Percentiles rank a stretch among this genome's conserved stretches.
phyloP scores from a whole-genome alignment of 75 land plant species.

The Pinus albicaulis region DNA sequence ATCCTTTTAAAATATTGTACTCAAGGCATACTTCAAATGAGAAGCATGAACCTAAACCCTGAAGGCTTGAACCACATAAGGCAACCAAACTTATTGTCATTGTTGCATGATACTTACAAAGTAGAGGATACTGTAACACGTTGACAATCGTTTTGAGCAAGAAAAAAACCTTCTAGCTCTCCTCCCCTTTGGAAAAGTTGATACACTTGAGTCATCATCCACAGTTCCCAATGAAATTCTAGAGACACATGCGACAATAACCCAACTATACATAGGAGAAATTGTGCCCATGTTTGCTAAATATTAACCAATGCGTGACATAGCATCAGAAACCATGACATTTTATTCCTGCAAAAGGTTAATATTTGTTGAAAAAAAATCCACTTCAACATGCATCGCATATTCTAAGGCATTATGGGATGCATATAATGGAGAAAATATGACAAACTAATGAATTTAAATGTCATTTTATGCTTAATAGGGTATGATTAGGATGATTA shows the following conservation, averaged over 20 bases:
- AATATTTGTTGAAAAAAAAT: too few relatives aligned
- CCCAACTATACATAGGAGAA: constrained; percentile 65
- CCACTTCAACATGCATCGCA: too few relatives aligned
- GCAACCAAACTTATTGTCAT: constrained; percentile 19
- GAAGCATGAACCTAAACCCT: constrained; percentile 41
- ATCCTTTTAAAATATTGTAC: constrained; percentile 28
- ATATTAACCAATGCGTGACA: too few relatives aligned
- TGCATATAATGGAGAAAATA: too few relatives aligned
- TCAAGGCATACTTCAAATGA: constrained; percentile 54
- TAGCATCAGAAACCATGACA: too few relatives aligned
- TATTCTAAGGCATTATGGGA: too few relatives aligned
- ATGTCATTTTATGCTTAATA: too few relatives aligned
- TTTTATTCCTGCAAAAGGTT: too few relatives aligned
- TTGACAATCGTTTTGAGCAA: constrained; percentile 3
- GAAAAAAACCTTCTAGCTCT: constrained; percentile 16
- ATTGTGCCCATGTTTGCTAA: constrained; percentile 17
- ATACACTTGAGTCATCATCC: constrained; percentile 10
- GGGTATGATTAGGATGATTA: too few relatives aligned
- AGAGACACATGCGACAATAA: constrained; percentile 62
- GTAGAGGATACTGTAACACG: background rate
- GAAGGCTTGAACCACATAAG: constrained; percentile 42
- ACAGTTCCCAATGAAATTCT: constrained; percentile 21
- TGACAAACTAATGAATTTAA: too few relatives aligned
- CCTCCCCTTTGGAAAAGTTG: background rate
- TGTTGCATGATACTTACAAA: constrained; percentile 1